Evolutionary conservation across 2,329 filamentous ascomycete genomes (phyloP), one percentile per base, ranked within the genome.

Genomic region (Monosporascus cannonballus): DNA sequence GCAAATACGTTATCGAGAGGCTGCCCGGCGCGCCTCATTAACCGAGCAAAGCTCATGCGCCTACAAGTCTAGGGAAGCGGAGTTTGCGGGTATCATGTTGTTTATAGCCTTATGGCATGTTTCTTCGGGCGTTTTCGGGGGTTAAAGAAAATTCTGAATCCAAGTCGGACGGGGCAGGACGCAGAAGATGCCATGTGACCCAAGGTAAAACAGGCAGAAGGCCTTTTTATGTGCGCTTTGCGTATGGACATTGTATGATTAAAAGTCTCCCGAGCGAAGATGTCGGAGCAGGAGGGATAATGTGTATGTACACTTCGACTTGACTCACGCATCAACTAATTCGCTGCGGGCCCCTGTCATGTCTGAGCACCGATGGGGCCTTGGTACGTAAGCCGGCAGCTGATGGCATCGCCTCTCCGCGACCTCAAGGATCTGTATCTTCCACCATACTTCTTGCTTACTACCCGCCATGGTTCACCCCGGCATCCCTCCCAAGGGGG

Each of bases 1-100:
- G 89, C 46, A 96, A 96, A 72, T 97, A 96, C 71, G 86, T 93
- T 47, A 94, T 99, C 65, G 94, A 97, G 77, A 83, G 92, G 63
- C 72, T 96, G 57, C 92, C 92, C 5, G 89, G 91, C 70, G 90
- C 89, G 38, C 89, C 89, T 36, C 86, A 91, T 47, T 62, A 58
- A 36, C 22, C 6, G 18, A 6, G 4, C 15, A 34, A 22, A 49
- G 8, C 8, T 41, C 18, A 45, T 51, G 39, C 24, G n/a, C n/a
- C 47, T 49, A 44, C 45, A 39, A 22, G 22, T 45, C 50, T 51
- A 24, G 14, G 25, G 48, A 37, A 39, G 42, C 27, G 27, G 27
- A 30, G 9, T 30, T 30, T 30, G 27, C 27, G 30, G 30, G 30
- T 5, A 34, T 34, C 30, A 34, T 34, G 30, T 14, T 34, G 11